A percentile compares a stretch with the other conserved stretches of the same genome.
These are phyloP conservation scores for Solanum acaule DNA, from an alignment of 257 asterid species.

Conservation along the genomic window DNA sequence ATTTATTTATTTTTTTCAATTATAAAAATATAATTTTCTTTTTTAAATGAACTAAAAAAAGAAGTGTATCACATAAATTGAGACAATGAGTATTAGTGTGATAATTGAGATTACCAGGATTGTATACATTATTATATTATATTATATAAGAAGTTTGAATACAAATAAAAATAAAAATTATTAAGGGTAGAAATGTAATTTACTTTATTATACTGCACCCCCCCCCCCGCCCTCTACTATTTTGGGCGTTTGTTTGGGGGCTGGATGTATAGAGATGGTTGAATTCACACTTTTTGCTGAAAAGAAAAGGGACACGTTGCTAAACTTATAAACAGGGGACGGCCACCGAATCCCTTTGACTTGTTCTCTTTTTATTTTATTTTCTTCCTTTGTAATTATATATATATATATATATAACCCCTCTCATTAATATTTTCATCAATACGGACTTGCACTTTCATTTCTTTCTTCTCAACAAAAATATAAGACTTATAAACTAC, in stretches of 20 bases:
- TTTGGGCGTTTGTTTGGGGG: background rate
- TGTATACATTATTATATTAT: too few relatives aligned
- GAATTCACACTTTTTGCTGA: constrained; percentile 14
- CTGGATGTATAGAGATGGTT: background rate
- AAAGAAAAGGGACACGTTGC: constrained; percentile 64
- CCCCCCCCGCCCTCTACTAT: background rate
- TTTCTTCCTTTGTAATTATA: background rate
- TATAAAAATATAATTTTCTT: too few relatives aligned
- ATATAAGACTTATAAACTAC: background rate
- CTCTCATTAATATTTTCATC: background rate
- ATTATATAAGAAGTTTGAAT: background rate
- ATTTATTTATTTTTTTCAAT: too few relatives aligned
- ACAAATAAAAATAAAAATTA: background rate
- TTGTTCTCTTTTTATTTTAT: background rate
- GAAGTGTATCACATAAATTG: too few relatives aligned
- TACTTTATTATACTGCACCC: background rate
- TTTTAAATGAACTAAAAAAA: too few relatives aligned
- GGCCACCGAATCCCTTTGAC: constrained; percentile 49
- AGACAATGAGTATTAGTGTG: too few relatives aligned
- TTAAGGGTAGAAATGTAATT: background rate
- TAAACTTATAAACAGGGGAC: constrained; percentile 52
- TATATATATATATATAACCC: background rate
- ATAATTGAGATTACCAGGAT: too few relatives aligned
- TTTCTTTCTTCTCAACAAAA: background rate
- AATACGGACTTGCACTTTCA: background rate